Evolutionary conservation across 2,329 filamentous ascomycete species (phyloP).

Genomic region (Colletotrichum cuscutae): DNA sequence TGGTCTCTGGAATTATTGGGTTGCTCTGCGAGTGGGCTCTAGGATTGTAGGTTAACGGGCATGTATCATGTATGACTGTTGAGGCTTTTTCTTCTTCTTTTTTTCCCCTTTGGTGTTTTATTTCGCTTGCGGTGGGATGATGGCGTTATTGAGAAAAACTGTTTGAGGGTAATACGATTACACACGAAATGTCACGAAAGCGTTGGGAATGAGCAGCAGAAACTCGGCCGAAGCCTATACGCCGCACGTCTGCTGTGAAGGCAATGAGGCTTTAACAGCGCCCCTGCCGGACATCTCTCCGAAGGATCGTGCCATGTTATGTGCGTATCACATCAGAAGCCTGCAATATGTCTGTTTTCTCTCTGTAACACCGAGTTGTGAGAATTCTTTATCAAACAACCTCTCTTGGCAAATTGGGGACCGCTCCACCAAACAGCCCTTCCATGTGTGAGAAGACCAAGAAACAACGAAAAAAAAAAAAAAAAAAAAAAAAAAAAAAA

Average conservation of each 20-base stretch:
- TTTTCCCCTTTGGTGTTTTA: background rate
- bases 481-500: background rate
- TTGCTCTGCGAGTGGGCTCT: background rate
- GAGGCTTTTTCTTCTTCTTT: background rate
- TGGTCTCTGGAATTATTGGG: background rate
- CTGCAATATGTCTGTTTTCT: background rate
- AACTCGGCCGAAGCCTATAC: background rate
- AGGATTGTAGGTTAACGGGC: too few species aligned
- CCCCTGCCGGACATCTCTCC: background rate
- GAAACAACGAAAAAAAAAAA: background rate
- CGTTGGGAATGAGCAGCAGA: background rate
- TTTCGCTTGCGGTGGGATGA: background rate
- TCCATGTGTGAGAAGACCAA: background rate
- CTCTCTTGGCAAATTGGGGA: background rate
- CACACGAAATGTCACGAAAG: background rate
- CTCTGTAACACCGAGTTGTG: background rate
- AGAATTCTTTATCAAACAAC: background rate
- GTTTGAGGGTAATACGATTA: background rate
- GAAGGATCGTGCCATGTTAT: background rate
- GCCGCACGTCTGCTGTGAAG: background rate
- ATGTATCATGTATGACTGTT: background rate
- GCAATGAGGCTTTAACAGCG: background rate
- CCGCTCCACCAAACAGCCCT: background rate
- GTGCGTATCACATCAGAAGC: background rate
- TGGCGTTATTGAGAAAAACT: background rate